Conservation (phyloP, 768 basidiomycete genomes). For the Cubamyces sp. region DNA sequence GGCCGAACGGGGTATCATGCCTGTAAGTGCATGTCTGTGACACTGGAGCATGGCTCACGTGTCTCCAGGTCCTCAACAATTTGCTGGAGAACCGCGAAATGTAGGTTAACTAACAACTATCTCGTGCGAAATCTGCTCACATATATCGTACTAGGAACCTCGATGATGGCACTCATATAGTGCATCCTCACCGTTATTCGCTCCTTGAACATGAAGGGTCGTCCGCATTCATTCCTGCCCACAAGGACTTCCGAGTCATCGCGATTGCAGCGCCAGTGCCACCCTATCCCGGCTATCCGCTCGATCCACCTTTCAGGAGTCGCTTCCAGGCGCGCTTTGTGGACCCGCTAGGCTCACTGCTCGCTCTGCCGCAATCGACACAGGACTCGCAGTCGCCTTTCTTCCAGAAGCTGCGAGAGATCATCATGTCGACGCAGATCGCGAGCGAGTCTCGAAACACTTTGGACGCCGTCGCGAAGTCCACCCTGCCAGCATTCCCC, state of each 20-base stretch:
- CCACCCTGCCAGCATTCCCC: slow-evolving; percentile 62
- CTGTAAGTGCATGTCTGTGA: slow-evolving; percentile 44
- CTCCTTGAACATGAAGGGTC: slow-evolving; percentile 43
- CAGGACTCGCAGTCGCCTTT: slow-evolving; percentile 30
- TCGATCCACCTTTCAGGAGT: slow-evolving; percentile 70
- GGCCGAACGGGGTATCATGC: slow-evolving; percentile 75
- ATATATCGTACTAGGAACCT: slow-evolving; percentile 53
- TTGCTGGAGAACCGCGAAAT: slow-evolving; percentile 74
- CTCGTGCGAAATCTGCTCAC: too few species aligned
- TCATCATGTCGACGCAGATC: slow-evolving; percentile 65
- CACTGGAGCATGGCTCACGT: not conserved
- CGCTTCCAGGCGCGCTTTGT: slow-evolving; percentile 72
- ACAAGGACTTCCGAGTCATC: slow-evolving; percentile 68
- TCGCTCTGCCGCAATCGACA: slow-evolving; percentile 41
- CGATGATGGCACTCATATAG: slow-evolving; percentile 71
- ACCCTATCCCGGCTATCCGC: slow-evolving; percentile 65
- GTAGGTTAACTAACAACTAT: slow-evolving; percentile 35
- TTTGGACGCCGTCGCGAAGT: slow-evolving; percentile 56
- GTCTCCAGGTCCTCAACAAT: slow-evolving; percentile 55
- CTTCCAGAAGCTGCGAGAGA: slow-evolving; percentile 51
- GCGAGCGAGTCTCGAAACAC: slow-evolving; percentile 61
- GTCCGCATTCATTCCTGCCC: slow-evolving; percentile 60
- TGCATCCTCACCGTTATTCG: slow-evolving; percentile 62
- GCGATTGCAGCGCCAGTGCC: slow-evolving; percentile 73
- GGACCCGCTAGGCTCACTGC: slow-evolving; percentile 58